Evolutionary conservation across 495 filamentous ascomycete genomes (phyloP), one percentile per base, ranked within the genome.

Genomic region (Ascobolus immersus): DNA sequence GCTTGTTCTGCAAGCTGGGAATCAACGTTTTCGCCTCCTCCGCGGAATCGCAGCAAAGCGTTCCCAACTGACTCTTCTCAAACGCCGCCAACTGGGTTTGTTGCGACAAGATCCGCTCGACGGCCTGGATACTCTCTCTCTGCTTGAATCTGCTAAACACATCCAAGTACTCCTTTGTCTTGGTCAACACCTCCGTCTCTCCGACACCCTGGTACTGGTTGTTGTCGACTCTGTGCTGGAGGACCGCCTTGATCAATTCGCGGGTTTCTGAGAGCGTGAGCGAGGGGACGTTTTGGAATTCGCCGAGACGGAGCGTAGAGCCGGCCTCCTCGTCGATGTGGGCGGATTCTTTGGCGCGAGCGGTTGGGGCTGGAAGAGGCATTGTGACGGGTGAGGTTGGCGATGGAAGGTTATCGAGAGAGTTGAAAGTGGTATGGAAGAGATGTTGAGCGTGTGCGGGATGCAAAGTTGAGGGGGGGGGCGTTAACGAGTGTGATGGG

Each of bases 21-120:
- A 96, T 90, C 28, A 96, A 61, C 6, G 77, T 90, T 60, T 92
- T 91, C 42, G 86, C 89, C 59, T 96, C 86, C 43, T 96, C 89
- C 26, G 75, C 71, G 15, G 65, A 72, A 43, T 91, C 81, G 47
- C 80, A 91, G 54, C 79, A 90, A 15, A 96, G 61, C 36, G 78
- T 80, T 4, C 84, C 84, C 35, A 96, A 62, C 59, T 93, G 81
- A 27, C 77, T 78, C 43, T 75, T 65, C 64, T 96, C 86, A 47
- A 93, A 93, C 50, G 77, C 73, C 47, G 73, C 74, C 43, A 96
- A 54, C 48, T 82, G 71, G 36, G 71, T 69, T 43, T 75, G 71
- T 23, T 67, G 61, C 36, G 71, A 70, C 37, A 91, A 56, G 34
- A 92, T 55, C 5, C 73, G 64, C 53, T 92, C 84, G 22, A 93